Base-by-base conservation (phyloP, 805 yeast species). In the Cyberlindnera euphorbiiphila region DNA sequence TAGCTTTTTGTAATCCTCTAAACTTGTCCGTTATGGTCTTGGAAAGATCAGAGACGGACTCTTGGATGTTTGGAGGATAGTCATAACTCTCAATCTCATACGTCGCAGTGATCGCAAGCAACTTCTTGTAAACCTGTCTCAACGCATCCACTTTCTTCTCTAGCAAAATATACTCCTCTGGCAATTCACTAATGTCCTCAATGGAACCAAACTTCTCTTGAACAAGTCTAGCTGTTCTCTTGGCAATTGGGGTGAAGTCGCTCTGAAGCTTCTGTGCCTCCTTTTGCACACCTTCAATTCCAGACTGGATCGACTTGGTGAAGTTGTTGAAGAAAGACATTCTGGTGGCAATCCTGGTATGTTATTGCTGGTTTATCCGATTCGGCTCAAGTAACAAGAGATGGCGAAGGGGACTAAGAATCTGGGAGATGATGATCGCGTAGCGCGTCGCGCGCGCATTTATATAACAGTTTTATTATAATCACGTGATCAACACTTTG, bases 71-170 rank as follows among this genome's bases (percentile, higher is more conserved):
- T 37, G 93, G 91, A 18, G 95, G 95, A 52, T 82, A 84, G 57
- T 85, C 95, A 57, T 85, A 85, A 33, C 84, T 74, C 49, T 81
- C 83, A 44, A 81, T 76, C 52, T 74, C 86, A 54, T 76, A 85
- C 28, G 88, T 85, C 34, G 66, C 68, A 6, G 81, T 70, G 37
- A 76, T 71, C 5, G 63, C 46, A n/a, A 74, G 50, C 10, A 72
- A 52, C 51, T 70, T 69, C 48, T 67, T 76, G 62, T 81, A 79
- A 42, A 78, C 72, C 34, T 67, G 68, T 56, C 76, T 76, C 49
- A 83, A 64, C 35, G 76, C 68, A 57, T 83, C 91, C 41, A 81
- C 78, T 53, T 74, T 74, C 43, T 71, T 67, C 57, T 84, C 94
- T 53, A 85, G 65, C 41, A 73, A 71, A 39, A 75, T 68, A 59